Base-by-base conservation (phyloP, 441 rosid genomes). In the Breynia disticha region DNA sequence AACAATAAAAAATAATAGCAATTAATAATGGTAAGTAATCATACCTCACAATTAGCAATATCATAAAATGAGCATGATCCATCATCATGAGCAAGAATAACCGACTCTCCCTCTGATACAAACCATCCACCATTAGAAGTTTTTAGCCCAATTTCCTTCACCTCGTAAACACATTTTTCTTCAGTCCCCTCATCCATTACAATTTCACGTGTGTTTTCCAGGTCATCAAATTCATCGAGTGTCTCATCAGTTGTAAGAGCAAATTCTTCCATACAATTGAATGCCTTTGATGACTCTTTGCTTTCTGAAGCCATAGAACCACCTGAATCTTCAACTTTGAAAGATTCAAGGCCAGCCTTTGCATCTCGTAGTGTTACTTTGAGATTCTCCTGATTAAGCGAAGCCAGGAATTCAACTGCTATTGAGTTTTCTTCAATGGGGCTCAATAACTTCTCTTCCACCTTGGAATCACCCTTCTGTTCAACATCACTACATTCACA, bases 41-140 rank as follows among this genome's bases (percentile, higher is more conserved):
- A 11, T 71, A 94, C 99, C 97, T 94, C 99, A 65, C 75, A 68
- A 58, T 94, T 90, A 54, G 83, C 74, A 35, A 90, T 79, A 63
- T 94, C 99, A 47, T 87, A 76, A 72, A 76, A 90, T 24, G 96
- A 81, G 64, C 99, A 94, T 7, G 97, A 90, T 17, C 96, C 96
- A 68, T 94, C 96, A 68, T 73, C 70, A 57, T 90, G 97, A 64
- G 90, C 74, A 50, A 94, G 97, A 67, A 91, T 75, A 73, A 82
- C 84, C 16, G 97, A 80, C 76, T 89, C 96, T 22, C 96, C 99
- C 63, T 87, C 99, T 11, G 97, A 94, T 59, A 90, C 84, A 78
- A 94, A 89, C 97, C 99, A 94, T 54, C 97, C 99, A 56, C 94
- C 95, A 0, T 95, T 87, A 28, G 90, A 63, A 60, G 57, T 78